Percentiles rank a stretch among this genome's conserved stretches.
Evolutionary conservation across 345 rosid species (phyloP).

Genomic region (Bretschneidera sinensis): DNA sequence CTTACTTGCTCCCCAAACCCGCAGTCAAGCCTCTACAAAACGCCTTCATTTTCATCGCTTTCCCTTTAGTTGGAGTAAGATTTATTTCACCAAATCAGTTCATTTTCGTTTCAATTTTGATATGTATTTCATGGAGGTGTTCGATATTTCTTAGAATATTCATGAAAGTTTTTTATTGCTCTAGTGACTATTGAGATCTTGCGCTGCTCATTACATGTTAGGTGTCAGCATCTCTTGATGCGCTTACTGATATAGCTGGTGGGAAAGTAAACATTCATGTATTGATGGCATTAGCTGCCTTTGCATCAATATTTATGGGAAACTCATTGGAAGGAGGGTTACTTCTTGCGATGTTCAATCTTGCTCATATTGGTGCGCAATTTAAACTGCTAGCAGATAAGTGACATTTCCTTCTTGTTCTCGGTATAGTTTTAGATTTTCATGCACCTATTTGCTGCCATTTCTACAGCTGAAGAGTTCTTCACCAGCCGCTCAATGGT

Average conservation of each 20-base stretch:
- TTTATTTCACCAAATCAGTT: slow-evolving; percentile 7
- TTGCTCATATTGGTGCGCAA: slow-evolving; percentile 84
- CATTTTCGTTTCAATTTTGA: no score
- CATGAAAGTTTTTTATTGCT: not conserved
- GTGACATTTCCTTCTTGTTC: not conserved
- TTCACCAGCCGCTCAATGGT: slow-evolving; percentile 90
- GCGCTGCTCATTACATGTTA: slow-evolving; percentile 23
- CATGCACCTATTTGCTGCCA: slow-evolving; percentile 8
- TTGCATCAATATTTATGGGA: slow-evolving; percentile 95
- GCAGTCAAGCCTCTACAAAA: slow-evolving; percentile 59
- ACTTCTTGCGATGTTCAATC: slow-evolving; percentile 94
- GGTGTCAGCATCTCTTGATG: slow-evolving; percentile 93
- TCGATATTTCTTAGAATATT: no score
- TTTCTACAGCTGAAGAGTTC: slow-evolving; percentile 86
- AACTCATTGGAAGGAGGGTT: slow-evolving; percentile 92
- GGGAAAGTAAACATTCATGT: slow-evolving; percentile 96
- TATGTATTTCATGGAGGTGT: no score
- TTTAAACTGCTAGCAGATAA: slow-evolving; percentile 6
- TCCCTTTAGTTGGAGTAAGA: slow-evolving; percentile 89
- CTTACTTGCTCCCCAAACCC: slow-evolving; percentile 59
- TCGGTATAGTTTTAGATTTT: slow-evolving; percentile 1
- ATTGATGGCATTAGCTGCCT: slow-evolving; percentile 92
- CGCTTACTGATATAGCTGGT: slow-evolving; percentile 77
- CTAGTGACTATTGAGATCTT: not conserved
- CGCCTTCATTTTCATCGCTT: slow-evolving; percentile 58